Base-by-base conservation (phyloP, 257 asterid genomes). In the Nicotiana paniculata region DNA sequence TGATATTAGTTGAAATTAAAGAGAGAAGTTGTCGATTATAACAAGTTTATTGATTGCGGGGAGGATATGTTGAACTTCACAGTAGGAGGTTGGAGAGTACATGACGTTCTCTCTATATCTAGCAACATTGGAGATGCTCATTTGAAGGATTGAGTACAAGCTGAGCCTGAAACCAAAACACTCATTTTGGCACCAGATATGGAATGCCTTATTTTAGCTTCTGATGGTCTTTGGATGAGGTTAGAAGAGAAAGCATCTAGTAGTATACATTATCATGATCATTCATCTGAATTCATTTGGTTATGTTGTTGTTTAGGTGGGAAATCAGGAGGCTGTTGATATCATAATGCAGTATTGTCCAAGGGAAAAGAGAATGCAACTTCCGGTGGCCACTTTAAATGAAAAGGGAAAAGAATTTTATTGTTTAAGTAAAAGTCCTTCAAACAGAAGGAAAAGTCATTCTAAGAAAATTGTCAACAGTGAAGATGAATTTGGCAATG, bases 181-280 rank as follows among this genome's bases (percentile, higher is more conserved):
- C n/a, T 91, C 74, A 4, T 46, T 65, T 77, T 96, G 90, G 87
- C 87, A 62, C 88, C 92, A 16, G 96, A 93, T 55, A 94, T 93
- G 97, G 89, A 96, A 62, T 96, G 87, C 82, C 96, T 93, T 24
- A 83, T 96, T 82, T 88, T 93, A 82, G 99, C 97, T 26, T 93
- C 98, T 9, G 98, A 93, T 85, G 99, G 98, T 18, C 94, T 96
- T 9, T 94, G 99, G 94, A 93, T 48, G 88, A 94, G 93, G 99
- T 92, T 86, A 89, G 35, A 26, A 54, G 17, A 54, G 18, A 53
- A 53, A 51, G 3, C 61, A 18, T 65, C 24, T 21, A 21, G 24
- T 21, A 21, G 26, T 46, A 54, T 57, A 11, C 7, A 4, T 13
- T 66, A 4, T 37, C 24, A 21, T 21, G 24, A 21, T 21, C 24